Evolutionary conservation across 2,329 filamentous ascomycete genomes (phyloP).

Genomic region (Dactylellina drechsleri): DNA sequence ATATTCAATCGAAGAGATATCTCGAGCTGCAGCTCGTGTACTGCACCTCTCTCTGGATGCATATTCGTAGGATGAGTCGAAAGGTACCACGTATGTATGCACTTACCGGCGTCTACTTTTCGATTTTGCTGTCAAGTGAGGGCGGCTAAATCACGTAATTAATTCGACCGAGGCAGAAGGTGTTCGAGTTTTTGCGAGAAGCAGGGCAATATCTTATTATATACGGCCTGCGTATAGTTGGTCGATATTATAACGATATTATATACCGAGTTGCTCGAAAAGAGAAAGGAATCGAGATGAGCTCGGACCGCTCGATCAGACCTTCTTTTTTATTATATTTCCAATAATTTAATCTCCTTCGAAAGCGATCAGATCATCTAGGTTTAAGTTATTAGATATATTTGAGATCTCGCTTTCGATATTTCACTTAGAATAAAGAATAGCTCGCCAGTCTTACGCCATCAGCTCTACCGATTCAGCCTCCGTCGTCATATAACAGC

Average conservation of each 20-base stretch:
- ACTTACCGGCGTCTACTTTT: constrained; percentile 7
- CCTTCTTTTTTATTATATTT: neutral
- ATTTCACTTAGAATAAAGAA: too few relatives aligned
- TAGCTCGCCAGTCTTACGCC: constrained; percentile 19
- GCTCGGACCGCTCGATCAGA: neutral
- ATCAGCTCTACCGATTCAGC: constrained; percentile 1
- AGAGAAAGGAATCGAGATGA: neutral
- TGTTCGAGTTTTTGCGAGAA: too few relatives aligned
- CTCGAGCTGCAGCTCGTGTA: too few relatives aligned
- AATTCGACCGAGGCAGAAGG: neutral
- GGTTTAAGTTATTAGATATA: neutral
- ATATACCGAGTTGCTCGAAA: neutral
- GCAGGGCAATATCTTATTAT: too few relatives aligned
- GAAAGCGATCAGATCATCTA: constrained; percentile 6
- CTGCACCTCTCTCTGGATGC: neutral
- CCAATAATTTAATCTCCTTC: neutral
- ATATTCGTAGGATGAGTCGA: neutral
- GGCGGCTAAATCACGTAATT: constrained; percentile 38
- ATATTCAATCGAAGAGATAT: neutral
- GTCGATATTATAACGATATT: too few relatives aligned
- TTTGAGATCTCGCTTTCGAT: neutral
- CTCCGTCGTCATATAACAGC: constrained; percentile 35
- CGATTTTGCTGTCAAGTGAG: constrained; percentile 7
- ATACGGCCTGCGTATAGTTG: too few relatives aligned
- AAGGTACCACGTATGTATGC: neutral